These are phyloP conservation scores for Debaryomyces sp. DNA, from an alignment of 1,139 yeast genomes.

Conservation along the genomic window DNA sequence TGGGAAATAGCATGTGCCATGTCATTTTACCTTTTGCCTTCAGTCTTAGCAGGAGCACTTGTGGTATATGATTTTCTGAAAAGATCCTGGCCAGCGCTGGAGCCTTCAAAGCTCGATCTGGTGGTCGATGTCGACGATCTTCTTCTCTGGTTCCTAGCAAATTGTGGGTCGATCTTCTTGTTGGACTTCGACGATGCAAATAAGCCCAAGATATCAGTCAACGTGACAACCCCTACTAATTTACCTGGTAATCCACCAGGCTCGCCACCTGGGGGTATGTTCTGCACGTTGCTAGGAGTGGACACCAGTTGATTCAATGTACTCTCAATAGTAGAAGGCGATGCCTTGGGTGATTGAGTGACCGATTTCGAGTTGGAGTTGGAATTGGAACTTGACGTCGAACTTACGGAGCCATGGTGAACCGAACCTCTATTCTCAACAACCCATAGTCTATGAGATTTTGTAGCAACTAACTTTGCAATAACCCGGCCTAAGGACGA, in stretches of 20 bases:
- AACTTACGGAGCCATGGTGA: conserved; percentile 10
- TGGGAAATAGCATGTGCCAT: neutral
- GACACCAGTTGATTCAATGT: conserved; percentile 16
- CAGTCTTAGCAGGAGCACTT: conserved; percentile 8
- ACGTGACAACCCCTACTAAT: conserved; percentile 84
- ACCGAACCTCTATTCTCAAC: conserved; percentile 55
- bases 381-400: conserved; percentile 11
- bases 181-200: conserved; percentile 74
- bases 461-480: conserved; percentile 94
- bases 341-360: conserved; percentile 11
- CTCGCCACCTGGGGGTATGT: conserved; percentile 9
- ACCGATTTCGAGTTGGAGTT: conserved; percentile 6
- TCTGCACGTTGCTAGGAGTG: conserved; percentile 2
- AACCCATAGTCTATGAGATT: conserved; percentile 91
- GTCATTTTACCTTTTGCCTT: conserved; percentile 4
- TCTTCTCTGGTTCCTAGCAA: conserved; percentile 87
- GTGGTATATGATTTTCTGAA: conserved; percentile 17
- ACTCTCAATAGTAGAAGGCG: conserved; percentile 26
- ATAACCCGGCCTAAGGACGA: conserved; percentile 85
- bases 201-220: conserved; percentile 83
- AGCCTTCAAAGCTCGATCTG: conserved; percentile 38
- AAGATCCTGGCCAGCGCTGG: conserved; percentile 13
- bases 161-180: conserved; percentile 71
- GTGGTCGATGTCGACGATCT: conserved; percentile 58
- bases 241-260: conserved; percentile 53